Base-by-base conservation (phyloP, 176 grass and related monocot species). In the Musa troglodytarum region DNA sequence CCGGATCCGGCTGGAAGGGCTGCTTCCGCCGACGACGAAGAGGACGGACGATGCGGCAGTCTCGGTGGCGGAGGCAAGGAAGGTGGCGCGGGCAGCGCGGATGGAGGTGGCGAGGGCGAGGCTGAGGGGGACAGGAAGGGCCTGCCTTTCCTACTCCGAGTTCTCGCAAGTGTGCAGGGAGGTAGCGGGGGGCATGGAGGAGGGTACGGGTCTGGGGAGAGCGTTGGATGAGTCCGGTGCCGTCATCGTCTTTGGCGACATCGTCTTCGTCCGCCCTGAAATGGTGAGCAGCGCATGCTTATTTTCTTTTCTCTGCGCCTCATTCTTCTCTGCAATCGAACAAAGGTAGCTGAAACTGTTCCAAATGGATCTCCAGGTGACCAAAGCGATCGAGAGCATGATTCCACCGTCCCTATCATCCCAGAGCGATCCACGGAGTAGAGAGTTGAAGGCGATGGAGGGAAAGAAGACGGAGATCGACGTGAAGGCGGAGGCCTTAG, bases 191-290 rank as follows among this genome's bases (percentile, higher is more conserved):
- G 78, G 68, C 8, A 70, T 20, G 11, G 82, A 88, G 66, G 76
- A 80, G 50, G 94, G 86, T 0, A 67, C 66, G 67, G 69, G 83
- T 34, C 83, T 97, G 1, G 86, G 82, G 54, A 61, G 52, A 1
- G 59, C 78, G 23, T 84, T 97, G 53, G 94, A 97, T 79, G 83
- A 90, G 58, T 78, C 88, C 28, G 86, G 86, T 49, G 74, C 72
- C 79, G 88, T 98, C 82, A 84, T 98, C 85, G 82, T 91, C 77
- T 76, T 98, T 14, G 77, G 90, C 3, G 86, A 88, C 75, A 78
- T 76, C 14, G 90, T 98, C 49, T 85, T 98, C 85, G 86, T 98
- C 77, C 90, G 84, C 50, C 94, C 94, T 15, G 90, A 93, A 56
- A 79, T 91, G 84, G 90, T 88, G 52, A 85, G 71, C 51, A 65